phyloP scores from a whole-genome alignment of 75 land plant species.

The Isoetes taiwanensis region DNA sequence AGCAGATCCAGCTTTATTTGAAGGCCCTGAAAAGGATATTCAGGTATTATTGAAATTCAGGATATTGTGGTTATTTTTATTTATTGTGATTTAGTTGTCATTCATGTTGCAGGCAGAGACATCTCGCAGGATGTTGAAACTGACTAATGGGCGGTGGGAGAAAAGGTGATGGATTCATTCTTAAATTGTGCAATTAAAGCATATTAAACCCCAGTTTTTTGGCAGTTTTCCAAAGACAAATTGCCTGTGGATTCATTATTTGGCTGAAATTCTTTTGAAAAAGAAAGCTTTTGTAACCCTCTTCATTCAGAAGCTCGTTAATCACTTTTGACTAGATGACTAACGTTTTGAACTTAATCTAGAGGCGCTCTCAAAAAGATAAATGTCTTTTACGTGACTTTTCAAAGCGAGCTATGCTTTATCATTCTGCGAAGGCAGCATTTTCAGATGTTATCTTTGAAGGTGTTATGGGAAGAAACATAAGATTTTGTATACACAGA shows the following conservation, averaged over 20 bases:
- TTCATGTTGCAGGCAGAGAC: conserved; percentile 63
- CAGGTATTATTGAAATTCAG: conserved; percentile 40
- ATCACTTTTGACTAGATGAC: neutral
- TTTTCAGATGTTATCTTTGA: conserved; percentile 50
- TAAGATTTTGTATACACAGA: too few species aligned
- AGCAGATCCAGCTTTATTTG: conserved; percentile 65
- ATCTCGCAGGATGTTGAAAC: conserved; percentile 60
- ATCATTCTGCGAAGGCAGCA: conserved; percentile 57
- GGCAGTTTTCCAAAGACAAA: conserved; percentile 76
- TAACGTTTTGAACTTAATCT: neutral
- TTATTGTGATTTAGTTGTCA: neutral
- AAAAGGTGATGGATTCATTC: too few species aligned
- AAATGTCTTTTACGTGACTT: conserved; percentile 67
- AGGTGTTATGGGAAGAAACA: too few species aligned
- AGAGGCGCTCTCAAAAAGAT: conserved; percentile 46
- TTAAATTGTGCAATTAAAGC: neutral
- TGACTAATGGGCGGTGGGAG: conserved; percentile 79
- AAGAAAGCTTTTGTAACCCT: conserved; percentile 83
- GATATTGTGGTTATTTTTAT: neutral
- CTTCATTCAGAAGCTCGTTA: neutral
- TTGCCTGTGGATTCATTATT: conserved; percentile 71
- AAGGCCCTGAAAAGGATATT: conserved; percentile 72
- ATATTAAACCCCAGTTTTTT: neutral
- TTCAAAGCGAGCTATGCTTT: conserved; percentile 51
- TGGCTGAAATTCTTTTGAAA: conserved; percentile 62